Conservation (phyloP, 345 rosid species). For the Litchi chinensis region DNA sequence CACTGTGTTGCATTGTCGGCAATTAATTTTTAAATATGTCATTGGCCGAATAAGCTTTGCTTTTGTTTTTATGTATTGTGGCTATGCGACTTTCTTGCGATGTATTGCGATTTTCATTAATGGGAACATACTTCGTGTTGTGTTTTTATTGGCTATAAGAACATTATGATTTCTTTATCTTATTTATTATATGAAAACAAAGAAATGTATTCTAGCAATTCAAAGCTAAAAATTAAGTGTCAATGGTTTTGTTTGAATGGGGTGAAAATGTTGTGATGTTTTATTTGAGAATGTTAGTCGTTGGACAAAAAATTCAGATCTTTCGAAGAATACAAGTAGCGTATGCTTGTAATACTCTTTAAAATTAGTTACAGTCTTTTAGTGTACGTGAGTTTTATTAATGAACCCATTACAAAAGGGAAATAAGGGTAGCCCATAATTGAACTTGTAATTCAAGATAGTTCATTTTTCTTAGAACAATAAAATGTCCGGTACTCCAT, state of each 20-base stretch:
- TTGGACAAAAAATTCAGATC: background rate
- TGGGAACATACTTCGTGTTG: constrained; percentile 8
- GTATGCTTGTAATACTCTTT: too few species aligned
- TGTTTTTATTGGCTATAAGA: background rate
- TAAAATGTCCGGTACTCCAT: too few species aligned
- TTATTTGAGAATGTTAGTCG: constrained; percentile 7
- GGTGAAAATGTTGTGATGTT: background rate
- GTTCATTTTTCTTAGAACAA: too few species aligned
- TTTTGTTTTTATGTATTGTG: background rate
- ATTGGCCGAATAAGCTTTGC: background rate
- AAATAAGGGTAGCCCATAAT: background rate
- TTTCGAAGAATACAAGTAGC: too few species aligned
- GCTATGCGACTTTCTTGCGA: background rate
- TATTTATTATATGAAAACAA: background rate
- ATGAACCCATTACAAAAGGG: too few species aligned
- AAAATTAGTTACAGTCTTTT: too few species aligned
- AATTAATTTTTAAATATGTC: background rate
- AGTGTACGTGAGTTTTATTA: too few species aligned
- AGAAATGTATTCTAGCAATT: constrained; percentile 1
- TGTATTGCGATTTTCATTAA: background rate
- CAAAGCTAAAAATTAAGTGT: background rate
- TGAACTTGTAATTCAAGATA: too few species aligned
- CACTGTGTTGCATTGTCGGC: constrained; percentile 21
- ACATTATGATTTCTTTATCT: background rate
- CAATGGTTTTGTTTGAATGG: background rate